Evolutionary conservation across 2,329 filamentous ascomycete species (phyloP), one percentile per base, ranked within the genome.

Genomic region (Colletotrichum abscissum): DNA sequence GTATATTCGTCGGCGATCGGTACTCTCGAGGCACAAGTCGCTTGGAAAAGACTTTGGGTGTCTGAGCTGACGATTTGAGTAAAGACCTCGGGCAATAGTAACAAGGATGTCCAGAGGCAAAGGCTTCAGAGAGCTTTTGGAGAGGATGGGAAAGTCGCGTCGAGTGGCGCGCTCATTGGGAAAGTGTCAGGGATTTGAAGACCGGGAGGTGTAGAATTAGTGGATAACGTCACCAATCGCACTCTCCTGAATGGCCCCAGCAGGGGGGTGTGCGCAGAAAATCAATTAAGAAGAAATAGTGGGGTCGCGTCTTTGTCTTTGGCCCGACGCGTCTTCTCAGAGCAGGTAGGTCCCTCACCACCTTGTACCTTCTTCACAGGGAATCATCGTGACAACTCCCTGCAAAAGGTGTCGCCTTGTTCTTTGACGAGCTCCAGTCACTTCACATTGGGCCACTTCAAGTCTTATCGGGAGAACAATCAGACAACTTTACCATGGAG

Each of bases 401-500:
- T 38, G 30, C n/a, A 63, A 35, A 63, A 26, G 62, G 6, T 6
- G 16, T 7, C 22, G 12, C 12, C 54, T 30, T 22, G 60, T 14
- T 54, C 24, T 19, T n/a, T 3, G 2, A 9, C 30, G 1, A 11
- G 9, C 42, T 49, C n/a, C n/a, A 26, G 24, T 16, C 11, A 35
- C 5, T 16, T 9, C 16, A 14, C 5, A 11, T 26, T 12, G 9
- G 5, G 8, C 12, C 5, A 16, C 8, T 52, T 12, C 1, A n/a
- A 11, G 35, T 38, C 52, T 46, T 49, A n/a, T 22, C 16, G 6
- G 19, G 19, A 46, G 42, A 49, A 16, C 9, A 14, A 2, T 19
- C 3, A 8, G 11, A 14, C 14, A 3, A 4, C n/a, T 22, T 19
- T 11, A 56, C 67, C 1, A 90, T 91, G 89, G 86, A 88, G 2